phyloP scores from a whole-genome alignment of 1,139 yeast species.

The Saccharomycopsis hybrid region DNA sequence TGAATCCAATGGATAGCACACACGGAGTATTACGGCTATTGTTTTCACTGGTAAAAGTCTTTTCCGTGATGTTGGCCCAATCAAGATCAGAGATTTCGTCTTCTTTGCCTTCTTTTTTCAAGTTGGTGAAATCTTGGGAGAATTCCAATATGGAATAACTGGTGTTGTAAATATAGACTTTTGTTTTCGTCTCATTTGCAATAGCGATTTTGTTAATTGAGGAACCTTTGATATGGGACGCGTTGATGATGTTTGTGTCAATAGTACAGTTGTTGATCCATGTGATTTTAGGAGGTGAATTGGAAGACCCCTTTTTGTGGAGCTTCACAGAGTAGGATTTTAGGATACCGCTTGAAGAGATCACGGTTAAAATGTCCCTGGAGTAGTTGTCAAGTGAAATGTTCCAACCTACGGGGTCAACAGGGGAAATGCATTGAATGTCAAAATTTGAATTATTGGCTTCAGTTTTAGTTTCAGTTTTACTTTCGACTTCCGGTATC shows the following conservation, averaged over 20 bases:
- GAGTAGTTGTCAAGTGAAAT: constrained; percentile 35
- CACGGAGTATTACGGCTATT: constrained; percentile 63
- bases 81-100: constrained; percentile 33
- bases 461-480: constrained; percentile 10
- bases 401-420: constrained; percentile 63
- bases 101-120: constrained; percentile 29
- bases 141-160: constrained; percentile 64
- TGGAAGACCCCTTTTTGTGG: constrained; percentile 23
- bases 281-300: not conserved
- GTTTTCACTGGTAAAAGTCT: constrained; percentile 78
- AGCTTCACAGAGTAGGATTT: constrained; percentile 41
- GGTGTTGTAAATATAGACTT: constrained; percentile 72
- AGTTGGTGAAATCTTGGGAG: constrained; percentile 32
- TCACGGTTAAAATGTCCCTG: constrained; percentile 51
- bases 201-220: constrained; percentile 71
- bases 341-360: constrained; percentile 51
- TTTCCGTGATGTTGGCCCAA: constrained; percentile 23
- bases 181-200: constrained; percentile 45
- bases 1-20: constrained; percentile 74
- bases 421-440: constrained; percentile 46
- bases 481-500: constrained; percentile 8
- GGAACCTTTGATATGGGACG: constrained; percentile 61
- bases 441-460: constrained; percentile 28
- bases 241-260: constrained; percentile 48
- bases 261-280: constrained; percentile 51